phyloP scores from a whole-genome alignment of 2,329 filamentous ascomycete species.

The Aureobasidium sp. region DNA sequence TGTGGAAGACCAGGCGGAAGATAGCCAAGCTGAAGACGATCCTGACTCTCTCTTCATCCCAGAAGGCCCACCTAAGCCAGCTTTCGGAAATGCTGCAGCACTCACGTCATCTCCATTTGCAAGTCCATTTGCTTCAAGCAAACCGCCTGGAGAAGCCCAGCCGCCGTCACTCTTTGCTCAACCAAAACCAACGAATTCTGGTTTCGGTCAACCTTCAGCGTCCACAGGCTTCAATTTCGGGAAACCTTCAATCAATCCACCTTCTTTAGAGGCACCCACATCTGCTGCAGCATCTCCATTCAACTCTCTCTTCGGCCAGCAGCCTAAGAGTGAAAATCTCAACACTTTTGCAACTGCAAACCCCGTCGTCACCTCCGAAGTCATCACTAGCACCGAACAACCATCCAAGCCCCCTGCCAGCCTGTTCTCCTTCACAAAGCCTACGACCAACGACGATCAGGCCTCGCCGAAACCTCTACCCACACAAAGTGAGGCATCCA shows the following conservation, averaged over 20 bases:
- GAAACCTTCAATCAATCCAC: not conserved
- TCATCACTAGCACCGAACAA: not conserved
- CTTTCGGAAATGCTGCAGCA: not conserved
- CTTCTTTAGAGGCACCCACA: not conserved
- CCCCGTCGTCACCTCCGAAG: not conserved
- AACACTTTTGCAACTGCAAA: not conserved
- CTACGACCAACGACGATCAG: not conserved
- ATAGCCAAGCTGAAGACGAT: conserved; percentile 23
- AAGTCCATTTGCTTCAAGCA: not conserved
- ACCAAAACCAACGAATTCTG: not conserved
- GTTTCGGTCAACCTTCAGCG: conserved; percentile 9
- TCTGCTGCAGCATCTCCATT: not conserved
- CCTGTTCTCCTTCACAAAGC: not conserved
- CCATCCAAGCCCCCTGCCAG: not conserved
- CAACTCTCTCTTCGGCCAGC: conserved; percentile 12
- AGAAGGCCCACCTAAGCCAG: conserved; percentile 16
- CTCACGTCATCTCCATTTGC: not conserved
- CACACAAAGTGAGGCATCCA: not conserved
- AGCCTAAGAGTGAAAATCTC: conserved; percentile 8
- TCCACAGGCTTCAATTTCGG: conserved; percentile 12
- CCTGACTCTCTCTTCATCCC: conserved; percentile 35
- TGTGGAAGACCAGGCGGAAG: conserved; percentile 37
- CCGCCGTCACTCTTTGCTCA: not conserved
- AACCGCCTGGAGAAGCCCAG: not conserved
- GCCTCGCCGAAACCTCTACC: not conserved